phyloP scores from a whole-genome alignment of 1,284 basidiomycete genomes.

The Prillingera fragicola region DNA sequence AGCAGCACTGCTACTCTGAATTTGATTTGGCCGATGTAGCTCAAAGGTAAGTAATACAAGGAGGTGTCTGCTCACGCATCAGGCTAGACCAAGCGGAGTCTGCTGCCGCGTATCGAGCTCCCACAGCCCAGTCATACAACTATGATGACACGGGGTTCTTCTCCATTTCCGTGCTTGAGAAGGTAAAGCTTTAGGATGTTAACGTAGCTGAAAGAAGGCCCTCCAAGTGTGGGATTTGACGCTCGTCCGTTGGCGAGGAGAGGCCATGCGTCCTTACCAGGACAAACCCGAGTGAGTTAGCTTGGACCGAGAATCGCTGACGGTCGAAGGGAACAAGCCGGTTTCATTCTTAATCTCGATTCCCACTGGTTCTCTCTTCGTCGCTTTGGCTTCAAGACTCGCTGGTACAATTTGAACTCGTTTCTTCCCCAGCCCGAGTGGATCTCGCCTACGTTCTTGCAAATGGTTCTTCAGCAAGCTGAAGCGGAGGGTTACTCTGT shows the following conservation, averaged over 20 bases:
- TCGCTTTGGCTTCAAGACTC: conserved; percentile 57
- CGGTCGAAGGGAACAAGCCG: conserved; percentile 63
- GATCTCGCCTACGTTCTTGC: conserved; percentile 75
- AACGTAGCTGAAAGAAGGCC: too few species aligned
- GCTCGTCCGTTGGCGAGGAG: conserved; percentile 76
- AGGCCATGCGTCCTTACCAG: conserved; percentile 71
- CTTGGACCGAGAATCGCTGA: conserved; percentile 8
- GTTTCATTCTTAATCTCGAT: conserved; percentile 79
- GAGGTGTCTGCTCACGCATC: neutral
- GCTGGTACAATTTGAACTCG: conserved; percentile 92
- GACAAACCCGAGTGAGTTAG: conserved; percentile 65
- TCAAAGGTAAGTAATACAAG: conserved; percentile 52
- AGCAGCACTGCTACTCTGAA: conserved; percentile 59
- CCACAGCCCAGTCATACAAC: conserved; percentile 59
- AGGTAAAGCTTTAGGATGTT: conserved; percentile 8
- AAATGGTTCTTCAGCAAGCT: conserved; percentile 79
- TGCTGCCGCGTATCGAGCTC: conserved; percentile 33
- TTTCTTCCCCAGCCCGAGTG: conserved; percentile 67
- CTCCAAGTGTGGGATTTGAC: conserved; percentile 75
- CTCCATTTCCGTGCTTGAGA: conserved; percentile 51
- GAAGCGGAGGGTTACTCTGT: conserved; percentile 86
- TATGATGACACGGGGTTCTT: conserved; percentile 94
- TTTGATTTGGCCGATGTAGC: conserved; percentile 82
- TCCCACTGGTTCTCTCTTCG: conserved; percentile 87
- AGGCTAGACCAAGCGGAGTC: conserved; percentile 52